phyloP scores from a whole-genome alignment of 2,329 filamentous ascomycete species.

The Aspergillus cejpii region DNA sequence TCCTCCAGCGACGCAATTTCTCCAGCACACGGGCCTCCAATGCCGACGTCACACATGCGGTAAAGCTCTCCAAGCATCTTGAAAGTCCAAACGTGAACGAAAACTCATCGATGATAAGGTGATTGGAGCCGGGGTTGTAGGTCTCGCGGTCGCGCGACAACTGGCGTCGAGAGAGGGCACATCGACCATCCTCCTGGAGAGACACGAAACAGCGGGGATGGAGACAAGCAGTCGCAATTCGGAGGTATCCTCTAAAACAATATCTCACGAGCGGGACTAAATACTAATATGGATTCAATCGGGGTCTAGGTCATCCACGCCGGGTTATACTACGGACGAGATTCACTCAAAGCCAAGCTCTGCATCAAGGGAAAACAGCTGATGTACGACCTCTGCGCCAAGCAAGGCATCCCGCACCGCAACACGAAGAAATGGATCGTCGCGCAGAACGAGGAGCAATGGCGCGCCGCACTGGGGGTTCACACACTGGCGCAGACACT shows the following conservation, averaged over 20 bases:
- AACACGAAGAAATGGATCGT: slow-evolving; percentile 92
- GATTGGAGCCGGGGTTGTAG: slow-evolving; percentile 67
- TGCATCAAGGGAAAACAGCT: slow-evolving; percentile 71
- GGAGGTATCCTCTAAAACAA: slow-evolving; percentile 57
- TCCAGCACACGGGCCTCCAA: slow-evolving; percentile 36
- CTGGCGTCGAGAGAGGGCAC: slow-evolving; percentile 56
- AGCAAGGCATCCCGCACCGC: slow-evolving; percentile 60
- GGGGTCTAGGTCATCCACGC: slow-evolving; percentile 74
- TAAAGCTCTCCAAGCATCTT: slow-evolving; percentile 17
- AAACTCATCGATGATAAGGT: slow-evolving; percentile 35
- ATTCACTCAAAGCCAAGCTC: slow-evolving; percentile 71
- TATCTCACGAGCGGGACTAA: no score
- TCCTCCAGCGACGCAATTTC: slow-evolving; percentile 31
- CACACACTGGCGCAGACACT: slow-evolving; percentile 50
- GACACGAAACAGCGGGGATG: slow-evolving; percentile 66
- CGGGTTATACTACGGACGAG: slow-evolving; percentile 77
- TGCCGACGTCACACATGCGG: slow-evolving; percentile 59
- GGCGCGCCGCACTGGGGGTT: slow-evolving; percentile 49
- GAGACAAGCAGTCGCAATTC: slow-evolving; percentile 88
- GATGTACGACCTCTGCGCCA: slow-evolving; percentile 70
- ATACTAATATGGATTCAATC: neutral
- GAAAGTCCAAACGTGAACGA: neutral
- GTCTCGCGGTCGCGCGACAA: slow-evolving; percentile 68
- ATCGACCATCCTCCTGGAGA: slow-evolving; percentile 72
- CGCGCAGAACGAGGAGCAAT: slow-evolving; percentile 69